A percentile compares a stretch with the other conserved stretches of the same genome.
Conservation (phyloP, 805 yeast genomes). For the Myxozyma melibiosi region DNA sequence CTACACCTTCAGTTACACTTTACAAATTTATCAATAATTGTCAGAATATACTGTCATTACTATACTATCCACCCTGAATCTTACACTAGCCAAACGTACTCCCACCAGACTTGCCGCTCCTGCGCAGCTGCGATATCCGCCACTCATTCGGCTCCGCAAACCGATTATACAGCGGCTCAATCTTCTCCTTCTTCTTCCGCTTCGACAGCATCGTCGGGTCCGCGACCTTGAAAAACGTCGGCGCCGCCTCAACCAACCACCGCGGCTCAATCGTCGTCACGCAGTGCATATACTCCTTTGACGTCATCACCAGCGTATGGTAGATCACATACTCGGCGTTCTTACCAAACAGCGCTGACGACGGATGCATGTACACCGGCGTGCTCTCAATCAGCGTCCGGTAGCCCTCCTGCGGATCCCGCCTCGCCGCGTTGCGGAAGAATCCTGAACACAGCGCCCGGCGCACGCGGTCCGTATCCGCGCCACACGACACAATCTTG, state of each 20-base stretch:
- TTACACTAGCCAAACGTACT: conserved; percentile 34
- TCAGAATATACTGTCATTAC: too few relatives aligned
- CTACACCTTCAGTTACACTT: too few relatives aligned
- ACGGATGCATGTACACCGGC: conserved; percentile 77
- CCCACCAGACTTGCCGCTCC: conserved; percentile 26
- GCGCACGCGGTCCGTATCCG: conserved; percentile 46
- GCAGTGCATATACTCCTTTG: conserved; percentile 85
- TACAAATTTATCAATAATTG: too few relatives aligned
- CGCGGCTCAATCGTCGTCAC: conserved; percentile 67
- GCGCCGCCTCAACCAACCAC: conserved; percentile 77
- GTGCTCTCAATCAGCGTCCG: conserved; percentile 45
- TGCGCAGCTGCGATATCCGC: conserved; percentile 61
- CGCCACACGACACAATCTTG: conserved; percentile 41
- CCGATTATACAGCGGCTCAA: conserved; percentile 70
- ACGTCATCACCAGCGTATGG: conserved; percentile 80
- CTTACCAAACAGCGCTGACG: conserved; percentile 74
- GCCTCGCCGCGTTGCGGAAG: conserved; percentile 65
- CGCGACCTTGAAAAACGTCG: conserved; percentile 68
- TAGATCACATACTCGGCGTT: conserved; percentile 75
- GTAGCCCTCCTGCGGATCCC: conserved; percentile 62
- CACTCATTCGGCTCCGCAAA: conserved; percentile 69
- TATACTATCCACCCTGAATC: background rate
- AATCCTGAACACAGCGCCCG: conserved; percentile 67
- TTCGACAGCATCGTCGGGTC: conserved; percentile 55
- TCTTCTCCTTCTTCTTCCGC: conserved; percentile 60